Evolutionary conservation across 345 rosid species (phyloP).

Genomic region (Sisymbrium altissimum): DNA sequence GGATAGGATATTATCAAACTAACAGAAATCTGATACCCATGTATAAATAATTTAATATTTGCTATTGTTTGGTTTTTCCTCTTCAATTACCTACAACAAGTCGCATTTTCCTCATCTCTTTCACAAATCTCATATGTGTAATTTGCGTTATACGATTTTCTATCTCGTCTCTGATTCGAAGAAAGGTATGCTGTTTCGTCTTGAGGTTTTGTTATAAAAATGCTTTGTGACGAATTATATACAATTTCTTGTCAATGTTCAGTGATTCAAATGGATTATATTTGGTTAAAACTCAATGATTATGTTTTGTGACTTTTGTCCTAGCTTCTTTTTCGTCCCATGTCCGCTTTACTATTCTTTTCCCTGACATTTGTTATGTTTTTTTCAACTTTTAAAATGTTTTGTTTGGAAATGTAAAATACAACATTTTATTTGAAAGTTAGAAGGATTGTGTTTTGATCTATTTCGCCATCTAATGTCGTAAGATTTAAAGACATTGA

Average conservation of each 20-base stretch:
- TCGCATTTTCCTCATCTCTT: background rate
- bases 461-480: background rate
- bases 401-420: background rate
- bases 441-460: too few species aligned
- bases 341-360: background rate
- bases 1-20: too few species aligned
- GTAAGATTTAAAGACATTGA: background rate
- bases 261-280: background rate
- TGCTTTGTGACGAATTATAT: background rate
- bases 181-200: background rate
- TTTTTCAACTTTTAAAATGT: background rate
- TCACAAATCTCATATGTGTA: background rate
- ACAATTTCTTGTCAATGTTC: background rate
- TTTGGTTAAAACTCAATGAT: constrained; percentile 10
- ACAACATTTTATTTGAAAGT: background rate
- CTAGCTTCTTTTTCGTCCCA: background rate
- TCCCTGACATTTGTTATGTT: background rate
- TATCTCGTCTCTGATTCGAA: background rate
- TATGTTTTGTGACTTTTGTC: background rate
- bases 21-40: too few species aligned
- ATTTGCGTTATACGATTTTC: background rate
- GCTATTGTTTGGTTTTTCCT: background rate
- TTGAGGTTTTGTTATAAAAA: too few species aligned
- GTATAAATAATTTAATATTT: too few species aligned
- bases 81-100: background rate